These are phyloP conservation scores for Periconia macrospinosa DNA, from an alignment of 2,329 filamentous ascomycete genomes.

Conservation along the genomic window DNA sequence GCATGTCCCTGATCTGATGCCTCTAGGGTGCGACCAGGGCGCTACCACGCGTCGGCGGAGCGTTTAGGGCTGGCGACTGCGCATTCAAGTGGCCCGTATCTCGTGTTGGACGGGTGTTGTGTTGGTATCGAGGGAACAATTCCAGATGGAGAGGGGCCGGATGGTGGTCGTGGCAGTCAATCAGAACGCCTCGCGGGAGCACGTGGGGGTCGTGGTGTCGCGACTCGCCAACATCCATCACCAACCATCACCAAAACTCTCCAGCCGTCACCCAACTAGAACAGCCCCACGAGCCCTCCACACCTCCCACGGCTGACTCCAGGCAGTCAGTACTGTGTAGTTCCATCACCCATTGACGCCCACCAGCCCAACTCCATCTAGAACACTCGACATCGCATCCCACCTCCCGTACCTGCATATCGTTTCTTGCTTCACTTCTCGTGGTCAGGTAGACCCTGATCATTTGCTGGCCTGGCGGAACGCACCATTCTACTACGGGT, in stretches of 20 bases:
- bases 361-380: background rate
- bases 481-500: too few species aligned
- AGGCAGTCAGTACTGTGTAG: too few species aligned
- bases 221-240: conserved; percentile 1
- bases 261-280: too few species aligned
- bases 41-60: conserved; percentile 9
- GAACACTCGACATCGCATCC: background rate
- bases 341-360: too few species aligned
- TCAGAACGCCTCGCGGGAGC: conserved; percentile 17
- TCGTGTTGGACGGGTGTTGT: conserved; percentile 17
- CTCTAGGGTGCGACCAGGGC: too few species aligned
- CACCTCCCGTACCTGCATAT: background rate
- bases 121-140: background rate
- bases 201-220: conserved; percentile 21
- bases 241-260: too few species aligned
- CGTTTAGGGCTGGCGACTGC: conserved; percentile 4
- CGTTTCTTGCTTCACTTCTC: too few species aligned
- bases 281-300: background rate
- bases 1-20: too few species aligned
- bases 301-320: background rate
- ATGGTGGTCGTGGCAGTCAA: conserved; percentile 12
- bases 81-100: background rate
- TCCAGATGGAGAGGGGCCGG: background rate
- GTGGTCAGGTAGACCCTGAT: too few species aligned
- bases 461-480: too few species aligned